phyloP scores from a whole-genome alignment of 2,329 filamentous ascomycete genomes.

The Fusarium coicis region DNA sequence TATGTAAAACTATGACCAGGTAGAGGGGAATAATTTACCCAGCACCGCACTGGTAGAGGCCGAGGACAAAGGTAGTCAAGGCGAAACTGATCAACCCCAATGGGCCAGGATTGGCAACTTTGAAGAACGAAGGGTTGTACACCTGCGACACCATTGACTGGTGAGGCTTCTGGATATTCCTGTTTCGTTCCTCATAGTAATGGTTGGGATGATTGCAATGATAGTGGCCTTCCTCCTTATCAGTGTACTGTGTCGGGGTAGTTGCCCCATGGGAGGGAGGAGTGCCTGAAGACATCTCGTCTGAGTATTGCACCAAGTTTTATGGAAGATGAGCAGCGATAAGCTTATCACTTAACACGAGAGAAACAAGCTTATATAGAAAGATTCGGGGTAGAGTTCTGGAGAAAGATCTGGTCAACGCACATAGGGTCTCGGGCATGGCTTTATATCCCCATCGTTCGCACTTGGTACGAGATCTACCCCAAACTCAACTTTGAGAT shows the following conservation, averaged over 20 bases:
- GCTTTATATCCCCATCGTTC: slow-evolving; percentile 22
- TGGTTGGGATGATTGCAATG: slow-evolving; percentile 28
- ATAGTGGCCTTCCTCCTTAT: slow-evolving; percentile 34
- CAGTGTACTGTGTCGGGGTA: slow-evolving; percentile 41
- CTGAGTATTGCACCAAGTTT: background rate
- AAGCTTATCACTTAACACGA: background rate
- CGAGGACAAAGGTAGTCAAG: slow-evolving; percentile 71
- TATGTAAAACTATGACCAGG: background rate
- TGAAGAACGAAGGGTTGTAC: slow-evolving; percentile 50
- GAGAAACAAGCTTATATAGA: background rate
- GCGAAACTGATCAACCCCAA: slow-evolving; percentile 72
- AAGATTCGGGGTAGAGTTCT: slow-evolving; percentile 2
- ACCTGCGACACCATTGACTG: slow-evolving; percentile 52
- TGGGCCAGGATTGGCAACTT: slow-evolving; percentile 69
- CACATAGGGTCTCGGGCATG: slow-evolving; percentile 10
- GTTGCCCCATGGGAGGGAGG: slow-evolving; percentile 38
- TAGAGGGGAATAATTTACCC: slow-evolving; percentile 56
- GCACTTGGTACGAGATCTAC: slow-evolving; percentile 10
- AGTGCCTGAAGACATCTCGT: slow-evolving; percentile 36
- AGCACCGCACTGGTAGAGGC: slow-evolving; percentile 57
- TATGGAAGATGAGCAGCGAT: background rate
- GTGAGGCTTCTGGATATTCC: slow-evolving; percentile 38
- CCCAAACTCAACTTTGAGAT: slow-evolving; percentile 27
- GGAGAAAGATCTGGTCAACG: slow-evolving; percentile 1
- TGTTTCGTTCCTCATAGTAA: slow-evolving; percentile 23